Conservation (phyloP, 164 flowering plant species). For the Tetracentron sinense region DNA sequence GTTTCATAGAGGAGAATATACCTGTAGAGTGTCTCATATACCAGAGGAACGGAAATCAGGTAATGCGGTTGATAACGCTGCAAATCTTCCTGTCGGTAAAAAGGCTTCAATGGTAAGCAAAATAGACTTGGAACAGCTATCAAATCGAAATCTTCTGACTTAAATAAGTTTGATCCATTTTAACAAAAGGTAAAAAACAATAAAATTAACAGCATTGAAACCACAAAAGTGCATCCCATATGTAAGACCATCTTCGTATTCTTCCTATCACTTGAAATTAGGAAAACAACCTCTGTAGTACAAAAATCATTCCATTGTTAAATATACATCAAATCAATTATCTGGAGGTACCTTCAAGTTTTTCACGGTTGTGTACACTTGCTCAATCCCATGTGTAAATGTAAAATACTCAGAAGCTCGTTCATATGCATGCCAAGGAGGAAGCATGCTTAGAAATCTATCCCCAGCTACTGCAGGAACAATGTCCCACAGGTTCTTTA, state of each 20-base stretch:
- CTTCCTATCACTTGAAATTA: neutral
- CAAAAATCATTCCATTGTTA: neutral
- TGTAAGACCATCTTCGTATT: neutral
- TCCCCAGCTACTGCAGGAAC: conserved; percentile 80
- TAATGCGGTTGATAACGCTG: conserved; percentile 73
- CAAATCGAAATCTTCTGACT: too few species aligned
- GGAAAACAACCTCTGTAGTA: neutral
- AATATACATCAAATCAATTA: neutral
- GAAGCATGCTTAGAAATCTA: conserved; percentile 89
- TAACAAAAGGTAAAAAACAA: neutral
- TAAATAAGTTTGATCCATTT: neutral
- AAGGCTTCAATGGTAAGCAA: conserved; percentile 11
- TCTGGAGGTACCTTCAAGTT: conserved; percentile 62
- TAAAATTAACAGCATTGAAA: neutral
- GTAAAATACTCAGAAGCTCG: conserved; percentile 85
- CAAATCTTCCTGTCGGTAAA: conserved; percentile 70
- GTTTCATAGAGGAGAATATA: conserved; percentile 20
- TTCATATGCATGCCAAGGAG: conserved; percentile 98
- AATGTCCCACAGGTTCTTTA: conserved; percentile 59
- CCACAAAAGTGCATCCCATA: neutral
- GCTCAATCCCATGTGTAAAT: conserved; percentile 69
- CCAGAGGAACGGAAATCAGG: conserved; percentile 82
- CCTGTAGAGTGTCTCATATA: conserved; percentile 93
- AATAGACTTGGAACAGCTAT: too few species aligned
- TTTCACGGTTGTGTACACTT: conserved; percentile 74